Percentiles rank a stretch among this genome's conserved stretches.
Conservation (phyloP, 371 early-diverging fungal genomes). For the Lichtheimia ornata region DNA sequence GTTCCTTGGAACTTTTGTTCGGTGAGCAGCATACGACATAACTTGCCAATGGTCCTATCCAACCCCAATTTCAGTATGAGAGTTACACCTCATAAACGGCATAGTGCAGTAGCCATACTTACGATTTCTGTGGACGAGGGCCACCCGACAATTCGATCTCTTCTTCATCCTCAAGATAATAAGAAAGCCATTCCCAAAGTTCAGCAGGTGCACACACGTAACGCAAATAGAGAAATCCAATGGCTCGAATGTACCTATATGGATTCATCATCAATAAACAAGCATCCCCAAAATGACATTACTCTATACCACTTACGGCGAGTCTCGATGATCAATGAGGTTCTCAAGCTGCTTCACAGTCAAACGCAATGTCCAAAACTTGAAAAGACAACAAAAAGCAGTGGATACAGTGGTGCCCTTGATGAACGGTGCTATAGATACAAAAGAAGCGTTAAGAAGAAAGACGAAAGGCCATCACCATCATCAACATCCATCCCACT, state of each 20-base stretch:
- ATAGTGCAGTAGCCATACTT: constrained; percentile 11
- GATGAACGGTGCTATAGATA: constrained; percentile 79
- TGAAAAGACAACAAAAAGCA: constrained; percentile 85
- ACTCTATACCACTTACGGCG: constrained; percentile 60
- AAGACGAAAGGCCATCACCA: background rate
- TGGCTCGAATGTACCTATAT: constrained; percentile 74
- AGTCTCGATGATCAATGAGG: constrained; percentile 76
- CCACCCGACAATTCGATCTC: constrained; percentile 71
- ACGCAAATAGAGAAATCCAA: constrained; percentile 85
- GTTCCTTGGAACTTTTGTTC: constrained; percentile 75
- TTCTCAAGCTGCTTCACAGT: constrained; percentile 80
- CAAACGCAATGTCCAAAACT: constrained; percentile 80
- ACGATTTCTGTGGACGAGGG: constrained; percentile 63
- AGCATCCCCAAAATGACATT: background rate
- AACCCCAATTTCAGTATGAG: background rate
- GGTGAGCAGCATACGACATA: constrained; percentile 67
- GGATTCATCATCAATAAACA: background rate
- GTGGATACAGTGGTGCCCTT: constrained; percentile 83
- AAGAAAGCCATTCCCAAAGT: constrained; percentile 84
- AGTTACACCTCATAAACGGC: constrained; percentile 9
- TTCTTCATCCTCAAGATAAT: constrained; percentile 80
- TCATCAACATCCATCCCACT: background rate
- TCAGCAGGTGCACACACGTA: constrained; percentile 82
- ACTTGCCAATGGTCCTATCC: constrained; percentile 71
- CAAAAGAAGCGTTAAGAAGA: background rate